phyloP scores from a whole-genome alignment of 148 eudicot species.

The Oxyria digyna region DNA sequence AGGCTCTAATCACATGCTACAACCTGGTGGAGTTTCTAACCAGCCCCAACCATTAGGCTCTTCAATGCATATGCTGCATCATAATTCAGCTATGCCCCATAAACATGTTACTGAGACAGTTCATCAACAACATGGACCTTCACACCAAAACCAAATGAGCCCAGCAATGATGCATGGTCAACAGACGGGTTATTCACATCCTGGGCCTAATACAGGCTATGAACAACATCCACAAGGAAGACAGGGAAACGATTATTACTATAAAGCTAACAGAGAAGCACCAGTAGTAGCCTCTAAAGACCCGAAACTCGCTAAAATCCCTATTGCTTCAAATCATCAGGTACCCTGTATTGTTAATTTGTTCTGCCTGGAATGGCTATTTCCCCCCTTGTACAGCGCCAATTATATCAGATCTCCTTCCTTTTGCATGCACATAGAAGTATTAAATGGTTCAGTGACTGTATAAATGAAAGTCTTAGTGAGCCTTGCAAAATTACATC shows the following conservation, averaged over 20 bases:
- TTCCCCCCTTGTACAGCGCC: not conserved
- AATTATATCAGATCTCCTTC: not conserved
- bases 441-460: not conserved
- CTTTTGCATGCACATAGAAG: not conserved
- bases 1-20: slow-evolving; percentile 31
- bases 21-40: slow-evolving; percentile 30
- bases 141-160: slow-evolving; percentile 52
- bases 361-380: not conserved
- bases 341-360: slow-evolving; percentile 26
- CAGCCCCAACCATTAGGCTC: slow-evolving; percentile 36
- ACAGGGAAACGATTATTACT: slow-evolving; percentile 39
- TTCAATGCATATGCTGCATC: slow-evolving; percentile 33
- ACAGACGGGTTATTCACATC: slow-evolving; percentile 38
- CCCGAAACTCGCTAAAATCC: slow-evolving; percentile 74
- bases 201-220: slow-evolving; percentile 33
- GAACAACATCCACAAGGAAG: slow-evolving; percentile 47
- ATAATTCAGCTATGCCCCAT: slow-evolving; percentile 21
- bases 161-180: slow-evolving; percentile 38
- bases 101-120: slow-evolving; percentile 29
- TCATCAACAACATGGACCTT: slow-evolving; percentile 40
- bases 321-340: slow-evolving; percentile 62
- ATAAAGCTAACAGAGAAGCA: slow-evolving; percentile 30
- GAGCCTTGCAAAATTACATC: not conserved
- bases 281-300: slow-evolving; percentile 37
- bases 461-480: not conserved